Conservation (phyloP, 1,139 yeast genomes). For the Yamadazyma atmosphaerica region DNA sequence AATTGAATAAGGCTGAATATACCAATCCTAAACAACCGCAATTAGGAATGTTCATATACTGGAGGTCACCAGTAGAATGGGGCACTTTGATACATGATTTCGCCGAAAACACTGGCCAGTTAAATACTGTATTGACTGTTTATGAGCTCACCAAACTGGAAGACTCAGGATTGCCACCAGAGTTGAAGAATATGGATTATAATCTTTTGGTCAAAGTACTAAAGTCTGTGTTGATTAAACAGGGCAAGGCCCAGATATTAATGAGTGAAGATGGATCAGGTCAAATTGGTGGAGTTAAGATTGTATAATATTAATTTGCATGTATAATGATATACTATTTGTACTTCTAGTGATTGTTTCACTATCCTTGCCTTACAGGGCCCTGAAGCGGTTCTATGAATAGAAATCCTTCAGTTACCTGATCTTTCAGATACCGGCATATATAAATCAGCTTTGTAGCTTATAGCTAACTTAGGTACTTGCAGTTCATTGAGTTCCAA, state of each 20-base stretch:
- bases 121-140: slow-evolving; percentile 74
- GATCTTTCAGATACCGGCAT: slow-evolving; percentile 1
- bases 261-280: slow-evolving; percentile 51
- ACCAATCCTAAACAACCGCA: slow-evolving; percentile 42
- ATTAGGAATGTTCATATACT: slow-evolving; percentile 55
- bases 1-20: slow-evolving; percentile 54
- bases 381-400: no score
- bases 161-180: slow-evolving; percentile 57
- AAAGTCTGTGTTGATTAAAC: slow-evolving; percentile 55
- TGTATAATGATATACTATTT: no score
- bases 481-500: no score
- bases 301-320: slow-evolving; percentile 29
- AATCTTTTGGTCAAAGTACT: slow-evolving; percentile 55
- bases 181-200: slow-evolving; percentile 64
- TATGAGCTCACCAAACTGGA: slow-evolving; percentile 73
- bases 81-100: slow-evolving; percentile 50
- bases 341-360: no score
- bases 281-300: slow-evolving; percentile 69
- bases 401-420: neutral
- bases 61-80: slow-evolving; percentile 80
- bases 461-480: slow-evolving; percentile 8
- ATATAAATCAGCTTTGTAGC: no score
- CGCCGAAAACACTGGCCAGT: slow-evolving; percentile 73
- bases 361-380: neutral
- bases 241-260: slow-evolving; percentile 67